Base-by-base conservation (phyloP, 805 yeast species). In the Lachancea cidri region DNA sequence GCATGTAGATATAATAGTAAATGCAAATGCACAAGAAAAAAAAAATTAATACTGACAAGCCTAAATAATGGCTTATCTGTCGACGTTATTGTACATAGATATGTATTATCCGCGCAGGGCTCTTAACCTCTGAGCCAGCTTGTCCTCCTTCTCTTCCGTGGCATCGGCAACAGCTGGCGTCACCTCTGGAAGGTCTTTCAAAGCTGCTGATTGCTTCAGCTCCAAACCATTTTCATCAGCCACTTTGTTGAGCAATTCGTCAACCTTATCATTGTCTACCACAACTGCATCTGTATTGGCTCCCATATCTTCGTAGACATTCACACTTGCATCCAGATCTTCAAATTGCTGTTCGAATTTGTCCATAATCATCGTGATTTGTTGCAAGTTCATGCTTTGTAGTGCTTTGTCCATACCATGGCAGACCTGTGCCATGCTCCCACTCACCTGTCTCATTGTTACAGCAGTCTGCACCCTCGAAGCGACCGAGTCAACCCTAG, bases 221-320 rank as follows among this genome's bases (percentile, higher is more conserved):
- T 93, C 98, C 33, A 93, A 70, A 2, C 98, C 99, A 0, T 96
- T 97, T 60, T 91, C 98, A 60, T 91, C 98, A 0, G 98, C 98
- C 13, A 93, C 89, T 61, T 86, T 87, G 57, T 74, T 87, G 85
- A 91, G 76, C 57, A 91, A 70, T 45, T 83, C 76, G 58, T 93
- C 97, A 27, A 91, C 98, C 48, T 89, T 93, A 43, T 91, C 98
- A 60, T 87, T 96, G 5, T 97, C 98, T 4, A 95, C 89, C 29
- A 84, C 75, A 39, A 85, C 74, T 0, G 96, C 96, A 54, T 86
- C 87, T 40, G 93, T 86, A 43, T 81, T 85, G 45, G 82, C 81
- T 8, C 97, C 88, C 41, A 95, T 91, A 35, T 79, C 76, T 63
- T 91, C 98, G 62, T 93, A 91, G 60, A 91, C 93, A 49, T 88